Base-by-base conservation (phyloP, 2,329 filamentous ascomycete species). In the Coniella lustricola region DNA sequence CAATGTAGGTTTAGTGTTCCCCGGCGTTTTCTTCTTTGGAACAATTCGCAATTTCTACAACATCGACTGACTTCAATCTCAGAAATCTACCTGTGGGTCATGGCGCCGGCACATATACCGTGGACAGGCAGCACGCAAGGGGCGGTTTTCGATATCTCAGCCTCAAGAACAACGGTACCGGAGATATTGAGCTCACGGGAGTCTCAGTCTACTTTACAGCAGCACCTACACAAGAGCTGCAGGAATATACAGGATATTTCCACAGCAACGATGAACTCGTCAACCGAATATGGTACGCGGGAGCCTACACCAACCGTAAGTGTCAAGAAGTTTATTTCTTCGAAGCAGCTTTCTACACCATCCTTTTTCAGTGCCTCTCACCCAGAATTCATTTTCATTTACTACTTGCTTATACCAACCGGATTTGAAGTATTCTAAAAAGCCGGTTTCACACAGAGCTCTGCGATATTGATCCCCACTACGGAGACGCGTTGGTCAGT, bases 211-310 rank as follows among this genome's bases (percentile, higher is more conserved):
- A 66, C 46, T 70, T 64, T 56, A 68, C 67, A 1, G 63, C 67
- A 0, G 68, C 68, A 44, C 68, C 68, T 4, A 65, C 57, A 7
- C 60, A 63, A 70, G 62, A 78, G 55, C 65, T 77, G 14, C 66
- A 67, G 37, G 71, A 72, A 12, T 78, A 77, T 47, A 67, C 70
- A 35, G 75, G 75, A 8, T 77, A 77, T 51, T 77, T 77, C 45
- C 67, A 75, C 53, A 72, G 65, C 55, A 71, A 64, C 39, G 72
- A 72, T 36, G 67, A 74, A 31, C 57, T 76, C 10, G 66, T 80
- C 21, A 77, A 77, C 51, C 67, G 68, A 9, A 74, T 78, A 41
- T 79, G 76, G 76, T 80, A 80, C 53, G 71, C 68, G 35, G 76
- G 71, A 4, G 73, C 73, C 7, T 77, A 74, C 53, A 79, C 76